phyloP scores from a whole-genome alignment of 768 basidiomycete species.

The Amanita rimosa region DNA sequence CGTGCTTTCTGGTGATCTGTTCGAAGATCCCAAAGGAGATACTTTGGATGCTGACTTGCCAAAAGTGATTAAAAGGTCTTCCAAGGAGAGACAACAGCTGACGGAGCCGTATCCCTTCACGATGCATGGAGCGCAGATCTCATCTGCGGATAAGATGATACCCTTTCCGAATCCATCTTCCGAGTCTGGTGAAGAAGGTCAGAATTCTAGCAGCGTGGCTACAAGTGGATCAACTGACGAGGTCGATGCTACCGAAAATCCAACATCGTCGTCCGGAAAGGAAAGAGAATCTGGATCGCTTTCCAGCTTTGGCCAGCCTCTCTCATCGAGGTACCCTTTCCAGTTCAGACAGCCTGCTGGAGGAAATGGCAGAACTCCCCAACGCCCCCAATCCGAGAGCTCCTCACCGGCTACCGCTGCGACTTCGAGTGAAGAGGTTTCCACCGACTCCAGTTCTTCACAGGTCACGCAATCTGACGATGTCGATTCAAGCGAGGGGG shows the following conservation, averaged over 20 bases:
- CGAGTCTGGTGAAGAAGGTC: constrained; percentile 18
- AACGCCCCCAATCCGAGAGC: background rate
- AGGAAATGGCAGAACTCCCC: background rate
- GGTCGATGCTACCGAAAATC: constrained; percentile 12
- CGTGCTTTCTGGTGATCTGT: constrained; percentile 54
- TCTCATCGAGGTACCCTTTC: constrained; percentile 52
- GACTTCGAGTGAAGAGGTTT: constrained; percentile 13
- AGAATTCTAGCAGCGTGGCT: constrained; percentile 16
- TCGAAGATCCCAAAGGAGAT: constrained; percentile 36
- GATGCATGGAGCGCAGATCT: constrained; percentile 46
- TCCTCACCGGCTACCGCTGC: background rate
- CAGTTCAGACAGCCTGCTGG: constrained; percentile 38
- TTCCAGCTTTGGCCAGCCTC: constrained; percentile 76
- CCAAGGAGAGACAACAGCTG: constrained; percentile 36
- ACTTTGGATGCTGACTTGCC: constrained; percentile 4
- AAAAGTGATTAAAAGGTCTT: constrained; percentile 28
- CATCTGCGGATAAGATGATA: constrained; percentile 43
- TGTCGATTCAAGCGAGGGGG: constrained; percentile 11
- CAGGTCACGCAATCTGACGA: constrained; percentile 52
- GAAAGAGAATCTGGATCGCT: constrained; percentile 64
- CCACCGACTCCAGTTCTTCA: constrained; percentile 26
- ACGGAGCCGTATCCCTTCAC: constrained; percentile 64
- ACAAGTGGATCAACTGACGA: constrained; percentile 10
- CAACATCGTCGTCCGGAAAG: constrained; percentile 9
- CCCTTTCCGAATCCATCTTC: constrained; percentile 63